These are phyloP conservation scores for Baorangia bicolor DNA, from an alignment of 768 basidiomycete genomes.

Conservation along the genomic window DNA sequence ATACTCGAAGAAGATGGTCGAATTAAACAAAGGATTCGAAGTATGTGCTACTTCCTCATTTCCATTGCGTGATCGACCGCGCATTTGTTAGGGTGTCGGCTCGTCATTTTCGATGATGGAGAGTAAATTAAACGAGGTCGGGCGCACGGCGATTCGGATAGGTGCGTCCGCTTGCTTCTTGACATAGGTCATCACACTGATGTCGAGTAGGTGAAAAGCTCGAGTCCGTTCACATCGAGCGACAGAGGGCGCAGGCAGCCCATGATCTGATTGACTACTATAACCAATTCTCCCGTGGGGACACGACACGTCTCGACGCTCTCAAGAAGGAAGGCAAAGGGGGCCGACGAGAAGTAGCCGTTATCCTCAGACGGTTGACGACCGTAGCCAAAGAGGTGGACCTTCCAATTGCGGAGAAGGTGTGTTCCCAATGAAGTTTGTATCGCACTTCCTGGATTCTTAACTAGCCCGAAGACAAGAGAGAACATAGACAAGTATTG, in stretches of 20 bases:
- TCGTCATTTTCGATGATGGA: conserved; percentile 90
- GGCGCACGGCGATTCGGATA: conserved; percentile 90
- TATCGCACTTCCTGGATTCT: background rate
- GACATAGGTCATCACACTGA: conserved; percentile 1
- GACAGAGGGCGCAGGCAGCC: conserved; percentile 91
- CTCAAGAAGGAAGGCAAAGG: conserved; percentile 86
- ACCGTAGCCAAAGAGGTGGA: conserved; percentile 94
- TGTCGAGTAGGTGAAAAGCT: conserved; percentile 79
- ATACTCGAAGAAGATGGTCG: conserved; percentile 92
- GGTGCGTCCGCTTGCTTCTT: conserved; percentile 42
- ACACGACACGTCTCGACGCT: conserved; percentile 70
- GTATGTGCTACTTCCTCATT: conserved; percentile 41
- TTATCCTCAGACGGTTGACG: conserved; percentile 79
- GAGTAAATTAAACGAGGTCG: conserved; percentile 87
- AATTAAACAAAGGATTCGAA: conserved; percentile 92
- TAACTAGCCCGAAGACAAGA: conserved; percentile 54
- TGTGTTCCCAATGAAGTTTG: conserved; percentile 29
- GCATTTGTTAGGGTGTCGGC: conserved; percentile 66
- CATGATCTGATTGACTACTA: conserved; percentile 93
- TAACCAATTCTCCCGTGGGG: conserved; percentile 84
- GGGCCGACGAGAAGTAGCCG: conserved; percentile 84
- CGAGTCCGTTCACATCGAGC: conserved; percentile 88
- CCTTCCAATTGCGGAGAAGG: conserved; percentile 77
- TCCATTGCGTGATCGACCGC: background rate
- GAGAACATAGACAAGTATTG: conserved; percentile 96